Conservation (phyloP, 208 protist genomes). For the Leishmania amazonensis region DNA sequence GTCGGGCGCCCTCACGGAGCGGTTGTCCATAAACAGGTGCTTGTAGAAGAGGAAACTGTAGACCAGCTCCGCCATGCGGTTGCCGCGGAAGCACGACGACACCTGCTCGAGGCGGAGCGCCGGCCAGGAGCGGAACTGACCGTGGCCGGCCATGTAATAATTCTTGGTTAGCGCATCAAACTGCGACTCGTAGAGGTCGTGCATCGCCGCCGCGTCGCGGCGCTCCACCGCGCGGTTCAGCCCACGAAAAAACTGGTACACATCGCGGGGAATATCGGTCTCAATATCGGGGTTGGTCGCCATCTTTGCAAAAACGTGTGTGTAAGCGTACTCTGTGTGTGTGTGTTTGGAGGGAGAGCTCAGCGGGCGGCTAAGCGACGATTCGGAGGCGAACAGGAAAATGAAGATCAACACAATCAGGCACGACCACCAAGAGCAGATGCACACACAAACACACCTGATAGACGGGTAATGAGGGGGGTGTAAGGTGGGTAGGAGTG, state of each 20-base stretch:
- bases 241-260: conserved; percentile 73
- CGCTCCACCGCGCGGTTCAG: conserved; percentile 79
- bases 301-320: conserved; percentile 37
- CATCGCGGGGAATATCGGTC: conserved; percentile 83
- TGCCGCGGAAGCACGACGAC: conserved; percentile 56
- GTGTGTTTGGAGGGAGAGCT: neutral
- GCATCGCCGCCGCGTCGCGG: conserved; percentile 59
- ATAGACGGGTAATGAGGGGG: neutral
- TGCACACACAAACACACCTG: neutral
- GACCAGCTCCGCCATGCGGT: conserved; percentile 65
- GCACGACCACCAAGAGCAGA: neutral
- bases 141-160: conserved; percentile 69
- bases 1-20: conserved; percentile 49
- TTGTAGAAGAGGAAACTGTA: conserved; percentile 90
- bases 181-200: conserved; percentile 82
- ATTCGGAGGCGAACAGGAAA: neutral
- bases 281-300: conserved; percentile 90
- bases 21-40: conserved; percentile 81
- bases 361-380: neutral
- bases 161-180: conserved; percentile 77
- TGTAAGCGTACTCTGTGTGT: neutral
- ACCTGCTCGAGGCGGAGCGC: conserved; percentile 65
- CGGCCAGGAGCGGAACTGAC: conserved; percentile 80
- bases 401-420: neutral
- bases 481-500: neutral